Conservation (phyloP, 2,329 filamentous ascomycete species). For the Aspergillus sp. region DNA sequence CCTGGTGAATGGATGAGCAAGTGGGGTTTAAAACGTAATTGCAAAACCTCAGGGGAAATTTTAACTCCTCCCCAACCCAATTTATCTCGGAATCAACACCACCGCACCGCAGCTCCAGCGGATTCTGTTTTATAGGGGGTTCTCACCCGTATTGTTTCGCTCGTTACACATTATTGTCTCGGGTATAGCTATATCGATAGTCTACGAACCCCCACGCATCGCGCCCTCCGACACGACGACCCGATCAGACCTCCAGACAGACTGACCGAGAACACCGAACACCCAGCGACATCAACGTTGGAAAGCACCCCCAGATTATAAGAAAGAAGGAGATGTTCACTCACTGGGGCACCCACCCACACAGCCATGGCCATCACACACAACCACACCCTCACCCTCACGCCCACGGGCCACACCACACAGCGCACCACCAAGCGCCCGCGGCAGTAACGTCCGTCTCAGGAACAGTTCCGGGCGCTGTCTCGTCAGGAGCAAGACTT, state of each 20-base stretch:
- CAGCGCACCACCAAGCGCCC: neutral
- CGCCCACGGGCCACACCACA: neutral
- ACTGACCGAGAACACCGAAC: too few relatives aligned
- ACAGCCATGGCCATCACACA: neutral
- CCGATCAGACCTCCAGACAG: too few relatives aligned
- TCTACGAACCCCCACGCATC: too few relatives aligned
- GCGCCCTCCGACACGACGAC: too few relatives aligned
- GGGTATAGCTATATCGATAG: too few relatives aligned
- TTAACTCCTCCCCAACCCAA: neutral
- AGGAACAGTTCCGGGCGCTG: neutral
- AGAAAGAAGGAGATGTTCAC: conserved; percentile 1
- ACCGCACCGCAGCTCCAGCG: neutral
- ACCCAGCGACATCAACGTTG: too few relatives aligned
- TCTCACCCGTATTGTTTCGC: neutral
- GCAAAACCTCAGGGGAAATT: conserved; percentile 17
- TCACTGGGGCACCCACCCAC: conserved; percentile 2
- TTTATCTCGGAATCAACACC: conserved; percentile 3
- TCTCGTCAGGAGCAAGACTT: neutral
- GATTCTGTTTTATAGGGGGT: neutral
- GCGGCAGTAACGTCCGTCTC: neutral
- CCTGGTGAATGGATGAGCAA: neutral
- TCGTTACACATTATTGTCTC: too few relatives aligned
- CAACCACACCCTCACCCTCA: neutral
- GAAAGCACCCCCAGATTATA: too few relatives aligned
- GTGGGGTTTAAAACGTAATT: conserved; percentile 12